Percentiles rank a stretch among this genome's conserved stretches.
phyloP scores from a whole-genome alignment of 2,329 filamentous ascomycete species.

The Aphanoascus verrucosus region DNA sequence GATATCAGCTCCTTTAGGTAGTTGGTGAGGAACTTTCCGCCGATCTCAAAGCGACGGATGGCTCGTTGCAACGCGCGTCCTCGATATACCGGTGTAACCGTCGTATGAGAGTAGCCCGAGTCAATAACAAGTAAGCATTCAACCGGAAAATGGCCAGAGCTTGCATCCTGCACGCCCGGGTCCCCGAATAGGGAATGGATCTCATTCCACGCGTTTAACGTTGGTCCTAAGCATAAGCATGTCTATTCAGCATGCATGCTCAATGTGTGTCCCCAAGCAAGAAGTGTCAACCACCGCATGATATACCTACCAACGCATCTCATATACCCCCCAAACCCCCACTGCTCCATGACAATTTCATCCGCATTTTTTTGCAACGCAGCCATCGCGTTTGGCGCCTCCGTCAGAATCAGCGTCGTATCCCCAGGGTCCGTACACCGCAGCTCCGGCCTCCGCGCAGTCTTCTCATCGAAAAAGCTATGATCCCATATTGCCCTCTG shows the following conservation, averaged over 20 bases:
- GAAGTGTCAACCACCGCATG: neutral
- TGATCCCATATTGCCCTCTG: slow-evolving; percentile 93
- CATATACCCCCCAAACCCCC: slow-evolving; percentile 79
- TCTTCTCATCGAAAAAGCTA: slow-evolving; percentile 63
- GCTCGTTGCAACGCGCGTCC: slow-evolving; percentile 71
- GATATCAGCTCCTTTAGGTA: slow-evolving; percentile 83
- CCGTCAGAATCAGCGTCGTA: slow-evolving; percentile 73
- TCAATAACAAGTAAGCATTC: slow-evolving; percentile 85
- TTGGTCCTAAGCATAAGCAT: slow-evolving; percentile 46
- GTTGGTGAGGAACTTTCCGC: slow-evolving; percentile 88
- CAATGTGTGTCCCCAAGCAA: neutral
- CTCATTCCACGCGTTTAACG: slow-evolving; percentile 74
- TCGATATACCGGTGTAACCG: slow-evolving; percentile 71
- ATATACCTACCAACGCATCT: slow-evolving; percentile 54
- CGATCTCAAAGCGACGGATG: slow-evolving; percentile 75
- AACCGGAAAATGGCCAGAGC: slow-evolving; percentile 43
- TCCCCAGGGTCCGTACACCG: slow-evolving; percentile 54
- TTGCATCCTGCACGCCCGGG: slow-evolving; percentile 35
- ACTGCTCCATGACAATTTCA: slow-evolving; percentile 96
- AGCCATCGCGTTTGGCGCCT: slow-evolving; percentile 73
- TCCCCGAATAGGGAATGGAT: slow-evolving; percentile 58
- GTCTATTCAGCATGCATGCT: neutral
- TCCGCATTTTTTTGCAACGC: slow-evolving; percentile 81
- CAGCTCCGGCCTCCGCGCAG: slow-evolving; percentile 42
- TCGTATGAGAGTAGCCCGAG: slow-evolving; percentile 86